Conservation (phyloP, 129 eudicot genomes). For the Kitagawia praeruptora region DNA sequence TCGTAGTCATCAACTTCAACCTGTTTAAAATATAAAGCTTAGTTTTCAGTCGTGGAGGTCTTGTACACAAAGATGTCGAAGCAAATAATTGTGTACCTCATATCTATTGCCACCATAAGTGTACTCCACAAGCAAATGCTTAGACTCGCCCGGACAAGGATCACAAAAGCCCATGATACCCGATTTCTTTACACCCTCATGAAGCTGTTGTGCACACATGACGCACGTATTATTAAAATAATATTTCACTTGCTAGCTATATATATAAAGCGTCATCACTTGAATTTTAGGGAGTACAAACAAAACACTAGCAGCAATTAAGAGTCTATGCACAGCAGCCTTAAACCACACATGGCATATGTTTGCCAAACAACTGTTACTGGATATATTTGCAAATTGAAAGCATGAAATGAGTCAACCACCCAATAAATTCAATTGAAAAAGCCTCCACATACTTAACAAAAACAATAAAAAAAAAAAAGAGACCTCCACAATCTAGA, state of each 20-base stretch:
- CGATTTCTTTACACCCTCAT: slow-evolving; percentile 88
- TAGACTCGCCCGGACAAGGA: slow-evolving; percentile 92
- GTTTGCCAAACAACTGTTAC: background rate
- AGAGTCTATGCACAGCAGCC: background rate
- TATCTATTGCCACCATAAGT: slow-evolving; percentile 40
- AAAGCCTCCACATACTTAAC: background rate
- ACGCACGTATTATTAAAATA: background rate
- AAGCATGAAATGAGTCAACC: background rate
- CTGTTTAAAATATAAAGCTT: slow-evolving; percentile 23
- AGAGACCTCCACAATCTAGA: background rate
- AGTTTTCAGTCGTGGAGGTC: background rate
- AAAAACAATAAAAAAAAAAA: no score
- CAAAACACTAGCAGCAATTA: background rate
- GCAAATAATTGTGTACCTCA: slow-evolving; percentile 36
- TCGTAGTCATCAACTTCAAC: slow-evolving; percentile 69
- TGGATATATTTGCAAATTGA: background rate
- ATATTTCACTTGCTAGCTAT: background rate
- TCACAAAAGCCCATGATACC: slow-evolving; percentile 99
- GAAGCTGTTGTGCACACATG: slow-evolving; percentile 49
- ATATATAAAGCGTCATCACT: background rate
- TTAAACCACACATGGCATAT: background rate
- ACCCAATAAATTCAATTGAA: background rate
- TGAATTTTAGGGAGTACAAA: background rate
- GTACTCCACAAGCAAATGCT: slow-evolving; percentile 55
- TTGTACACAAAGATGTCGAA: background rate